Conservation (phyloP, 352 stramenopile genomes). For the Phytophthora macrochlamydospora region DNA sequence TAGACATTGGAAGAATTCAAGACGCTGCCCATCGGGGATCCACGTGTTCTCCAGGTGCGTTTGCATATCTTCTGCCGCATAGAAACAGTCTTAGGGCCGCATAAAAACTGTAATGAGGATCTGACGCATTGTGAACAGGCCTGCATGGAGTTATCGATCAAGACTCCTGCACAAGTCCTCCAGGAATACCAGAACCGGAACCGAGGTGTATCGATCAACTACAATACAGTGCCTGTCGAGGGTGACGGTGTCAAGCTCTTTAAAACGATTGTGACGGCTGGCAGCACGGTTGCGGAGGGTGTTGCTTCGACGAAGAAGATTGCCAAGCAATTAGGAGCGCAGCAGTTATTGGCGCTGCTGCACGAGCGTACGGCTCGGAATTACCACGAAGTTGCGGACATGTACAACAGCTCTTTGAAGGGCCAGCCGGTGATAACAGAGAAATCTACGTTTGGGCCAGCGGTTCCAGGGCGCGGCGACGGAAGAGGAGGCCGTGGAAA, state of each 20-base stretch:
- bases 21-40: constrained; percentile 59
- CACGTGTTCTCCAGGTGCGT: constrained; percentile 63
- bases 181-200: constrained; percentile 88
- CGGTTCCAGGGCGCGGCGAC: constrained; percentile 16
- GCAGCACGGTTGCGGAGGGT: constrained; percentile 69
- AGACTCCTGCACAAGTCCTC: constrained; percentile 85
- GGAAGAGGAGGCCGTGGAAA: constrained; percentile 17
- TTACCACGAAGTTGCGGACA: constrained; percentile 71
- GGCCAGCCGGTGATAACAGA: constrained; percentile 29
- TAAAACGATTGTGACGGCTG: constrained; percentile 81
- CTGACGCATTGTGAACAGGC: constrained; percentile 32
- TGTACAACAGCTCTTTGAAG: constrained; percentile 70
- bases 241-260: constrained; percentile 67
- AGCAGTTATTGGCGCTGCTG: constrained; percentile 70
- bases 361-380: constrained; percentile 53
- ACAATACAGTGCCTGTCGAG: constrained; percentile 70
- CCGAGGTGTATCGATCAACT: constrained; percentile 80
- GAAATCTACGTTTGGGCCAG: constrained; percentile 21
- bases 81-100: neutral
- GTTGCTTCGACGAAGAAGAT: constrained; percentile 82
- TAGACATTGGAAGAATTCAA: constrained; percentile 78
- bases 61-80: constrained; percentile 13
- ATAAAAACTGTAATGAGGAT: neutral
- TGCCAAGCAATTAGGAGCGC: constrained; percentile 78
- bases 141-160: constrained; percentile 80